These are phyloP conservation scores for Paraphoma chrysanthemicola DNA, from an alignment of 2,329 filamentous ascomycete species.

Conservation along the genomic window DNA sequence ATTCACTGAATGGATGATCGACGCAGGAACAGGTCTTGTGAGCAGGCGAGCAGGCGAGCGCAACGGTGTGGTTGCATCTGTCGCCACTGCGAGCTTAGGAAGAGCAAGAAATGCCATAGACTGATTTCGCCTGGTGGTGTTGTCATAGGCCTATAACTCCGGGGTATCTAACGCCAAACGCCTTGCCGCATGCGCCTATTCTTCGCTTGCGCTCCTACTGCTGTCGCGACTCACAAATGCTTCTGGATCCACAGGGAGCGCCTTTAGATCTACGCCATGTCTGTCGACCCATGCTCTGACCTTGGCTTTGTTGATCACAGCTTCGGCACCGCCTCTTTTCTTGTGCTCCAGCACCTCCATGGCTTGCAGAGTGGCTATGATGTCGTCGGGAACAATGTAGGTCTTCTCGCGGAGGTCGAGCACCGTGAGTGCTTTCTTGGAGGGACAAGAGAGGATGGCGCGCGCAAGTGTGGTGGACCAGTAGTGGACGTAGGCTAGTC, in stretches of 20 bases:
- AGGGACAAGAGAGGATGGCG: constrained; percentile 58
- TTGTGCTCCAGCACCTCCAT: constrained; percentile 73
- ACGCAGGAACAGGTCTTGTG: background rate
- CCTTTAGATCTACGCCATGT: constrained; percentile 68
- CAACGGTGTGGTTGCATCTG: background rate
- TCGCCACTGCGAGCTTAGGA: background rate
- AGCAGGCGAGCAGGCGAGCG: background rate
- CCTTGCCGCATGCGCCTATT: constrained; percentile 14
- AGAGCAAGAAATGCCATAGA: background rate
- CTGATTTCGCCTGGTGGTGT: background rate
- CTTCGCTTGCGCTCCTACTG: constrained; percentile 52
- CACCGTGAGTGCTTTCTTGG: constrained; percentile 66
- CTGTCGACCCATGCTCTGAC: constrained; percentile 71
- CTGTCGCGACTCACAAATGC: constrained; percentile 72
- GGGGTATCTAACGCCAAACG: constrained; percentile 14
- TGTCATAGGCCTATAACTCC: background rate
- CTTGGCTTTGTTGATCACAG: constrained; percentile 62
- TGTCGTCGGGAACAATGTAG: constrained; percentile 86
- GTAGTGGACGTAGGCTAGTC: constrained; percentile 81
- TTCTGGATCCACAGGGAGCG: constrained; percentile 69
- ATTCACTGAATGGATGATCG: background rate
- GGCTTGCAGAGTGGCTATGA: constrained; percentile 75
- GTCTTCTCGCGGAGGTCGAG: constrained; percentile 77
- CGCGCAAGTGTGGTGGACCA: constrained; percentile 86
- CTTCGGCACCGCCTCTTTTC: constrained; percentile 59